Percentiles rank a stretch among this genome's conserved stretches.
These are phyloP conservation scores for Macadamia integrifolia DNA, from an alignment of 164 flowering plant species.

Conservation along the genomic window DNA sequence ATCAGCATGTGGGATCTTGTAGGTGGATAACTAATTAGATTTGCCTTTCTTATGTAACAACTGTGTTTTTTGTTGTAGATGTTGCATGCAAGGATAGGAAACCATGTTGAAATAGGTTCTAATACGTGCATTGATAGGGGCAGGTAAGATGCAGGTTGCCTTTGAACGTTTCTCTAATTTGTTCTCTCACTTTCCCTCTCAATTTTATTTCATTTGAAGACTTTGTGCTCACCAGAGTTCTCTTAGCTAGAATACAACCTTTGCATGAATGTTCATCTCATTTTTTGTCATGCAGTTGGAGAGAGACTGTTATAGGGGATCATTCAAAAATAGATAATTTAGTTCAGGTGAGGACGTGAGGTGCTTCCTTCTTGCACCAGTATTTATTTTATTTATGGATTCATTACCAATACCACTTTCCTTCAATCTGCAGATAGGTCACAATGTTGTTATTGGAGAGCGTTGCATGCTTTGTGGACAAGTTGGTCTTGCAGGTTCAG, in stretches of 20 bases:
- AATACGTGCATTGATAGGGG: constrained; percentile 94
- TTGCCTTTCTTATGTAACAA: not conserved
- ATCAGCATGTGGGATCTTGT: no score
- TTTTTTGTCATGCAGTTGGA: constrained; percentile 68
- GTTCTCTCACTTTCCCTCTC: not conserved
- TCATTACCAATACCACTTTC: not conserved
- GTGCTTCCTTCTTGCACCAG: constrained; percentile 7
- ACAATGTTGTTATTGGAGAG: constrained; percentile 78
- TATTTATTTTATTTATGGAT: not conserved
- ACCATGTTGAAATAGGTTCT: constrained; percentile 86
- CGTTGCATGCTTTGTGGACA: constrained; percentile 93
- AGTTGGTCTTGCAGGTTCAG: constrained; percentile 96
- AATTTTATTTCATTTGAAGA: not conserved
- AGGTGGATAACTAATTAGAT: not conserved
- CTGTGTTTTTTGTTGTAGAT: constrained; percentile 26
- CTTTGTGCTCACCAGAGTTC: not conserved
- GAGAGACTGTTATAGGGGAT: constrained; percentile 85
- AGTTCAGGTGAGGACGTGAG: constrained; percentile 88
- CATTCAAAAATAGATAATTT: constrained; percentile 80
- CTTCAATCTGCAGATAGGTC: constrained; percentile 66
- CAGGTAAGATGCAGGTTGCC: constrained; percentile 36
- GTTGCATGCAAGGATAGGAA: constrained; percentile 55
- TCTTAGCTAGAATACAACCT: not conserved
- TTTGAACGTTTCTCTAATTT: not conserved
- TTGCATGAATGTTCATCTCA: not conserved